phyloP scores from a whole-genome alignment of 2,329 filamentous ascomycete species.

The Plenodomus tracheiphilus region DNA sequence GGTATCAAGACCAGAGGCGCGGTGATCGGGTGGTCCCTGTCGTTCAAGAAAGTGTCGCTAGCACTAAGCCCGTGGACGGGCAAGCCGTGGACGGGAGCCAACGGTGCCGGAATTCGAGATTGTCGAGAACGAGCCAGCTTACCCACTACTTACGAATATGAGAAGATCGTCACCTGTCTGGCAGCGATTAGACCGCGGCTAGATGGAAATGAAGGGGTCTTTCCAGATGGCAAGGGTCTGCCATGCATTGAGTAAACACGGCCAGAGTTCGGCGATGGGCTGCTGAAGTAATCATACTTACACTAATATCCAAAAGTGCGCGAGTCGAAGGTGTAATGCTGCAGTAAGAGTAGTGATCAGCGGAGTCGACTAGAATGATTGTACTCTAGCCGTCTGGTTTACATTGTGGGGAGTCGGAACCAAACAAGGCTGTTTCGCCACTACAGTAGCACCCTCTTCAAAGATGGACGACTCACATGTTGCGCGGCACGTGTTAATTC shows the following conservation, averaged over 20 bases:
- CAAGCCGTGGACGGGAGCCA: slow-evolving; percentile 18
- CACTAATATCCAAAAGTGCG: slow-evolving; percentile 15
- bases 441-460: too few species aligned
- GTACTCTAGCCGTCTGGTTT: slow-evolving; percentile 14
- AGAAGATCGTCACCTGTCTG: slow-evolving; percentile 15
- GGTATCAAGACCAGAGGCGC: slow-evolving; percentile 25
- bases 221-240: slow-evolving; percentile 20
- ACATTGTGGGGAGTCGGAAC: slow-evolving; percentile 25
- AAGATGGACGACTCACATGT: too few species aligned
- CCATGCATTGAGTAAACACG: slow-evolving; percentile 7
- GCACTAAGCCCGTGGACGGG: slow-evolving; percentile 14
- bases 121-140: slow-evolving; percentile 7
- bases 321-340: slow-evolving; percentile 30
- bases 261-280: slow-evolving; percentile 19
- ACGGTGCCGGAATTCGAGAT: slow-evolving; percentile 15
- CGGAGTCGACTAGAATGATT: slow-evolving; percentile 23
- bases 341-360: slow-evolving; percentile 32
- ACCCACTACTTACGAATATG: slow-evolving; percentile 5
- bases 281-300: slow-evolving; percentile 15
- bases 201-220: slow-evolving; percentile 17
- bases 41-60: slow-evolving; percentile 26
- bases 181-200: slow-evolving; percentile 21
- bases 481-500: slow-evolving; percentile 28
- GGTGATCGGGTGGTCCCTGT: slow-evolving; percentile 29
- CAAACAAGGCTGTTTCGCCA: slow-evolving; percentile 30